Evolutionary conservation across 208 protist species (phyloP), one percentile per base, ranked within the genome.

Genomic region (Crithidia bombi): DNA sequence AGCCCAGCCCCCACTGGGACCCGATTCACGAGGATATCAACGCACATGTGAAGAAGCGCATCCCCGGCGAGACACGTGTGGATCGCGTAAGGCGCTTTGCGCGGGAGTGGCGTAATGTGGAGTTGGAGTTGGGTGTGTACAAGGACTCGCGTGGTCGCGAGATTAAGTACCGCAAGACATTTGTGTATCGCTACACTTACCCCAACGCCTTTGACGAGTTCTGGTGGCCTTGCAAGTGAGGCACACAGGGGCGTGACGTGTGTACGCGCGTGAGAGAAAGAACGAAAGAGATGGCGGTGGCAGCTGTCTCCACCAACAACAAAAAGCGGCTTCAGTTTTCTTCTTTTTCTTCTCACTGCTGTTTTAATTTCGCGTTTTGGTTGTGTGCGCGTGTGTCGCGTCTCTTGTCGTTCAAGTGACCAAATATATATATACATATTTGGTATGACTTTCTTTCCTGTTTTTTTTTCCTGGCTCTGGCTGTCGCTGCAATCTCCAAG

Each of bases 131-230:
- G 30, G 90, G 90, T 56, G 85, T 91, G 15, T 93, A 96, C 83
- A 91, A 91, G 72, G 90, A 96, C 51, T 90, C 87, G 9, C 85
- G 90, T 54, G 90, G 90, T 56, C 85, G 90, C 63, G 90, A 96
- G 46, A 84, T 96, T 44, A 96, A 96, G 73, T 93, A 96, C 75
- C 78, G 90, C 39, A 96, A 96, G 58, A 96, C 90, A 6, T 96
- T 93, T 59, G 90, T 96, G 15, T 96, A 96, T 71, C 90, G 87
- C 74, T 96, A 96, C 75, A 96, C 90, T 10, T 96, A 96, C 75
- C 90, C 90, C 14, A 96, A 96, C 64, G 87, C 90, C 3, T 96
- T 96, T 78, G 90, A 96, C 43, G 90, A 96, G 74, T 96, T 90
- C 72, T 96, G 90, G 90, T 96, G 90, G 90, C 90, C 90, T 6